Conservation (phyloP, 75 land plant species). For the Sequoiadendron giganteum region DNA sequence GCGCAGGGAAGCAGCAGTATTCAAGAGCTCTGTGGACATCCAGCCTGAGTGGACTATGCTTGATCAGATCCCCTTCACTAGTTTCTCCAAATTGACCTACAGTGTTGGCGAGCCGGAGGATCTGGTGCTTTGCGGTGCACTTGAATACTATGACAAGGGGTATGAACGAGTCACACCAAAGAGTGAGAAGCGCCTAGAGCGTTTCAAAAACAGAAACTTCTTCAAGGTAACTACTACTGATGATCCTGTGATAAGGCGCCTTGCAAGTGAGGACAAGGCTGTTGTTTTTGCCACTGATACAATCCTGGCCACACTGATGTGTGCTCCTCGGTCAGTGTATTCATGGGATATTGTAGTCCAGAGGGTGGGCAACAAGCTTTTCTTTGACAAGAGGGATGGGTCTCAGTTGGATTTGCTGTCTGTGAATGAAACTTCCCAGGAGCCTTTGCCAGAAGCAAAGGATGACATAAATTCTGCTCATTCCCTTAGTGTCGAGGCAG, state of each 20-base stretch:
- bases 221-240: conserved; percentile 97
- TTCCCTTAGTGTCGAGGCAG: conserved; percentile 84
- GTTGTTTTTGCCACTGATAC: conserved; percentile 95
- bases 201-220: conserved; percentile 87
- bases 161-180: conserved; percentile 91
- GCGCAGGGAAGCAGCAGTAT: conserved; percentile 61
- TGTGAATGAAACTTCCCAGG: conserved; percentile 84
- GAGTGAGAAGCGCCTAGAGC: conserved; percentile 78
- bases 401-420: conserved; percentile 86
- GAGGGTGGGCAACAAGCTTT: conserved; percentile 94
- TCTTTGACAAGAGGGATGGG: conserved; percentile 94
- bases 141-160: conserved; percentile 81
- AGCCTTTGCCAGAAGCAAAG: conserved; percentile 92
- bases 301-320: conserved; percentile 91
- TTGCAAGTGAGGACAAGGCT: conserved; percentile 83
- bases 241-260: conserved; percentile 88
- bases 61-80: conserved; percentile 94
- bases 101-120: conserved; percentile 87
- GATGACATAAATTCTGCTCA: conserved; percentile 94
- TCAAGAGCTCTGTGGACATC: conserved; percentile 83
- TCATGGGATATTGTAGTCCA: conserved; percentile 96
- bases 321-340: conserved; percentile 88
- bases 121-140: conserved; percentile 70
- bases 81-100: conserved; percentile 83
- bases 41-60: conserved; percentile 99